Evolutionary conservation across 768 basidiomycete species (phyloP).

Genomic region (Lentinula sp.): DNA sequence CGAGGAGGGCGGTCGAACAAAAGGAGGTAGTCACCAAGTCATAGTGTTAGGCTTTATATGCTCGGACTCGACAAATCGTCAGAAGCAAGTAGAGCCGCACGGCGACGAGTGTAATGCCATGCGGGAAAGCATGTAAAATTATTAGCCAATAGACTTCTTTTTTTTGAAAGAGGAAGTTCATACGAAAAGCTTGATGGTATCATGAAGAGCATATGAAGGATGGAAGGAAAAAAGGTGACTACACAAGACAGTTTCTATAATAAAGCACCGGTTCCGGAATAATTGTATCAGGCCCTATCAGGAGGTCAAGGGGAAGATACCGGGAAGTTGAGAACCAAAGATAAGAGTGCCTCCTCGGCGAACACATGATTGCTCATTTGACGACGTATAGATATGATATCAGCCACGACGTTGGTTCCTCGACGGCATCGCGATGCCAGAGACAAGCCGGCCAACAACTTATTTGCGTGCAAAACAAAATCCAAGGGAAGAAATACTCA

Average conservation of each 20-base stretch:
- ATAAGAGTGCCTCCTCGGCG: no score
- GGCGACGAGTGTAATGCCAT: neutral
- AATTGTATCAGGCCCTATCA: neutral
- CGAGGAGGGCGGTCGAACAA: neutral
- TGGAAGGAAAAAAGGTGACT: neutral
- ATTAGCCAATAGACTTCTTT: neutral
- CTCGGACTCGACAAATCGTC: neutral
- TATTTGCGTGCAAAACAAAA: no score
- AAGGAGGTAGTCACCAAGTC: neutral
- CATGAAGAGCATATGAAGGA: neutral
- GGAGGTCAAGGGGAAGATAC: neutral
- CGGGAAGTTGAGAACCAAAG: no score
- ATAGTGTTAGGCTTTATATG: neutral
- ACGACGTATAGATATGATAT: neutral
- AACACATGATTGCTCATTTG: no score
- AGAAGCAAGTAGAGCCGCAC: neutral
- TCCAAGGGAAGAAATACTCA: neutral
- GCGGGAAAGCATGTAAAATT: neutral
- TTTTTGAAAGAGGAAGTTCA: neutral
- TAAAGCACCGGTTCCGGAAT: neutral
- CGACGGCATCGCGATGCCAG: no score
- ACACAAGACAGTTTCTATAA: neutral
- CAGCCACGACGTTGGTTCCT: neutral
- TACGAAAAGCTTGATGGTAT: neutral
- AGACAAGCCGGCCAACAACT: no score